A percentile compares a stretch with the other conserved stretches of the same genome.
Evolutionary conservation across 208 protist genomes (phyloP).

Genomic region (Leishmania lainsoni): DNA sequence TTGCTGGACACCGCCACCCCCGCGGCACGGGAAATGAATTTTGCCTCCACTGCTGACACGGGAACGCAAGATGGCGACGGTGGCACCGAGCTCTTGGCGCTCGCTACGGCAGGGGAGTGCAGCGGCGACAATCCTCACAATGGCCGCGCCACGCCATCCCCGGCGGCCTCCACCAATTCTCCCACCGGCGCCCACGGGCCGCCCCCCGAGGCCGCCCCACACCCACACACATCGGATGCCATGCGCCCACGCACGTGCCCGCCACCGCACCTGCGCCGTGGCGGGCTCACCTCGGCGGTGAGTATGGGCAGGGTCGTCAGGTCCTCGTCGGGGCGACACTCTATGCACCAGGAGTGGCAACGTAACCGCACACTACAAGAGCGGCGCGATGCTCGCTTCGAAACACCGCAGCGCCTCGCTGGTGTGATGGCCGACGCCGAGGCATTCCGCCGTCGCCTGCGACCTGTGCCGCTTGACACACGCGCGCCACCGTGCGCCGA

Average conservation of each 20-base stretch:
- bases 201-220: neutral
- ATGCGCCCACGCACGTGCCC: slow-evolving; percentile 8
- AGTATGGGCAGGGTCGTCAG: neutral
- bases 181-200: neutral
- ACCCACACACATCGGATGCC: neutral
- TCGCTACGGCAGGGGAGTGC: neutral
- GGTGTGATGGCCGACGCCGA: slow-evolving; percentile 32
- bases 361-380: slow-evolving; percentile 19
- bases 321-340: neutral
- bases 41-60: neutral
- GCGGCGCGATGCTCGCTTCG: slow-evolving; percentile 24
- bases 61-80: neutral
- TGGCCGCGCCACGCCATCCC: neutral
- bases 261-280: slow-evolving; percentile 7
- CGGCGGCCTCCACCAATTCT: neutral
- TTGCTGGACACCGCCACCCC: neutral
- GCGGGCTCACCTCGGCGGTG: neutral
- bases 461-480: slow-evolving; percentile 18
- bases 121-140: neutral
- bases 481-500: slow-evolving; percentile 25
- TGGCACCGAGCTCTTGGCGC: neutral
- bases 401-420: slow-evolving; percentile 26
- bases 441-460: slow-evolving; percentile 27
- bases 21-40: neutral
- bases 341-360: neutral